phyloP scores from a whole-genome alignment of 164 flowering plant genomes.

The Vitis cinerea region DNA sequence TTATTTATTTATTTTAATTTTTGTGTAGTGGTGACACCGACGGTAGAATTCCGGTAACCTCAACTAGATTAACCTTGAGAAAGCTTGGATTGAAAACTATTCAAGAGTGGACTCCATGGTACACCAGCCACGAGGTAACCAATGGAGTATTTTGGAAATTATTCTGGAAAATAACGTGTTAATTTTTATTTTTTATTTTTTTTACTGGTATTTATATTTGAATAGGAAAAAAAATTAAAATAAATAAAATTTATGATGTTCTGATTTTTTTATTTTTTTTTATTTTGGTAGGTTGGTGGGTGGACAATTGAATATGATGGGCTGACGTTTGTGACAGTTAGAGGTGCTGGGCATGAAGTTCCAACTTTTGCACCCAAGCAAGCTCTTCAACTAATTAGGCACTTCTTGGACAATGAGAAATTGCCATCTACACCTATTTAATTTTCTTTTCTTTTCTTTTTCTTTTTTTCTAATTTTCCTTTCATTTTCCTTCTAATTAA shows the following conservation, averaged over 20 bases:
- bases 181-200: not conserved
- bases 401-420: constrained; percentile 43
- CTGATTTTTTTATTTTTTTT: not conserved
- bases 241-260: too few species aligned
- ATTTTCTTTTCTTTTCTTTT: not conserved
- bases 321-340: constrained; percentile 53
- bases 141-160: too few species aligned
- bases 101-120: constrained; percentile 74
- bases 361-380: constrained; percentile 55
- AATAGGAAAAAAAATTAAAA: too few species aligned
- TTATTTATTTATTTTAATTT: too few species aligned
- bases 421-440: constrained; percentile 46
- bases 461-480: too few species aligned
- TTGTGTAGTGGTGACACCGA: constrained; percentile 64
- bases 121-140: constrained; percentile 46
- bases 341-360: constrained; percentile 86
- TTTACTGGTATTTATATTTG: too few species aligned
- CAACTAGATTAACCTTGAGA: constrained; percentile 51
- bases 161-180: too few species aligned
- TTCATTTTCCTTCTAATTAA: too few species aligned
- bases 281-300: constrained; percentile 57
- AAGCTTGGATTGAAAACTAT: constrained; percentile 48
- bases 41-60: constrained; percentile 71
- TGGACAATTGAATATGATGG: constrained; percentile 70
- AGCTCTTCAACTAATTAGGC: constrained; percentile 43